phyloP scores from a whole-genome alignment of 2,329 filamentous ascomycete genomes.

The Colletotrichum musicola region DNA sequence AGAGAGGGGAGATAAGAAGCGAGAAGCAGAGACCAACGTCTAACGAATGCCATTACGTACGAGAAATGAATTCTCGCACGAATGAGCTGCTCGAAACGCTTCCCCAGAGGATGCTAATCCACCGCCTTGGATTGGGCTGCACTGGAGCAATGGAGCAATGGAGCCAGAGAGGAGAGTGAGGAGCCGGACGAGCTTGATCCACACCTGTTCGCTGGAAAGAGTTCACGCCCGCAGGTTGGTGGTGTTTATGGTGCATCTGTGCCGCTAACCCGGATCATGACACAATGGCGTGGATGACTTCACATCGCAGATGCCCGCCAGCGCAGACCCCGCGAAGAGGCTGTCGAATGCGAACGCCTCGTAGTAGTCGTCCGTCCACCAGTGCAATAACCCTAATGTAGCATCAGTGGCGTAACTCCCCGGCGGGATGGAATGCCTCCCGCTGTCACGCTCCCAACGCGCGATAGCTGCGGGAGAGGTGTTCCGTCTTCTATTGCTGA shows the following conservation, averaged over 20 bases:
- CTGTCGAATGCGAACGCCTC: slow-evolving; percentile 3
- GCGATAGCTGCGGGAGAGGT: background rate
- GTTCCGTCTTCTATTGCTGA: background rate
- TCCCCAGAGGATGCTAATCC: slow-evolving; percentile 37
- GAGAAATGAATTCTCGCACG: slow-evolving; percentile 26
- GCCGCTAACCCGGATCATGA: slow-evolving; percentile 5
- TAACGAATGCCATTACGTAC: slow-evolving; percentile 34
- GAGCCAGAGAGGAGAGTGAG: background rate
- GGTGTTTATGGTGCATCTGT: background rate
- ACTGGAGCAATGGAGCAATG: background rate
- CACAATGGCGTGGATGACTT: slow-evolving; percentile 4
- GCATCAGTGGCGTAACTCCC: background rate
- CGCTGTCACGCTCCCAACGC: background rate
- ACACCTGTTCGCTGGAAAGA: slow-evolving; percentile 17
- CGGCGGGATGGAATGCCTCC: background rate
- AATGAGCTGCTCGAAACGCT: slow-evolving; percentile 18
- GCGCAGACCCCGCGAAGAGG: background rate
- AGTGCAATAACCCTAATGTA: background rate
- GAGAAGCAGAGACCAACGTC: slow-evolving; percentile 36
- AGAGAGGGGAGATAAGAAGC: slow-evolving; percentile 34
- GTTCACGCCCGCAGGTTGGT: background rate
- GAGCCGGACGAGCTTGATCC: slow-evolving; percentile 3
- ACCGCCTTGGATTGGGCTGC: slow-evolving; percentile 24
- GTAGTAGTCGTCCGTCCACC: background rate
- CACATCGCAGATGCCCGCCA: background rate